phyloP scores from a whole-genome alignment of 1,284 basidiomycete species.

The Irpex rosettiformis region DNA sequence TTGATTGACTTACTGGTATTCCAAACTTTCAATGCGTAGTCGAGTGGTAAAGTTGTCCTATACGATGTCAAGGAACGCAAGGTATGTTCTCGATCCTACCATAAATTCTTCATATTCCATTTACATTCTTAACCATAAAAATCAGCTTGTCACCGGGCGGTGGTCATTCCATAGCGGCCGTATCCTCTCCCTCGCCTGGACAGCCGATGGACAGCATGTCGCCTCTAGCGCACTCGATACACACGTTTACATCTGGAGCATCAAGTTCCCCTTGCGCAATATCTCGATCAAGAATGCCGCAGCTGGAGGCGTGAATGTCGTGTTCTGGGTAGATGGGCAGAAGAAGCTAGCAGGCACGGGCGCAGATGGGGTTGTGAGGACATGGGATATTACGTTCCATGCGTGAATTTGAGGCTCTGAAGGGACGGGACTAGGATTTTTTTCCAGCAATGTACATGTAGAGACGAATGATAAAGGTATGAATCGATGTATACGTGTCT shows the following conservation, averaged over 20 bases:
- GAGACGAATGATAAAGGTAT: neutral
- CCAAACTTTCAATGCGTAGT: slow-evolving; percentile 47
- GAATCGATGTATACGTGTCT: neutral
- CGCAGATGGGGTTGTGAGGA: slow-evolving; percentile 79
- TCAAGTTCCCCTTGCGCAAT: slow-evolving; percentile 74
- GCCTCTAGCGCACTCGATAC: slow-evolving; percentile 92
- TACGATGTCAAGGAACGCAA: slow-evolving; percentile 69
- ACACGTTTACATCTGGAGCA: slow-evolving; percentile 87
- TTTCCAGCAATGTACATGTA: no score
- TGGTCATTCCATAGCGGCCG: slow-evolving; percentile 92
- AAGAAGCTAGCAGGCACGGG: slow-evolving; percentile 71
- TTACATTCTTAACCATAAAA: no score
- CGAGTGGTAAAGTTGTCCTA: slow-evolving; percentile 76
- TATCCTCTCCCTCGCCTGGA: slow-evolving; percentile 80
- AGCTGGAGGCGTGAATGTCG: slow-evolving; percentile 78
- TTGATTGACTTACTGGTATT: slow-evolving; percentile 4
- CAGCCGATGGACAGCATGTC: slow-evolving; percentile 69
- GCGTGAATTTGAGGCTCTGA: slow-evolving; percentile 15
- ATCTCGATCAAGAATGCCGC: slow-evolving; percentile 84
- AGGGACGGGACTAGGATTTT: no score
- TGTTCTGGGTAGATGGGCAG: slow-evolving; percentile 69
- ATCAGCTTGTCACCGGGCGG: slow-evolving; percentile 55
- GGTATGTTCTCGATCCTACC: no score
- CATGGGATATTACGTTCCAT: slow-evolving; percentile 69
- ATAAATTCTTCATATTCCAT: no score